Evolutionary conservation across 116 monocot genomes (phyloP), one percentile per base, ranked within the genome.

Genomic region (Iris pallida): DNA sequence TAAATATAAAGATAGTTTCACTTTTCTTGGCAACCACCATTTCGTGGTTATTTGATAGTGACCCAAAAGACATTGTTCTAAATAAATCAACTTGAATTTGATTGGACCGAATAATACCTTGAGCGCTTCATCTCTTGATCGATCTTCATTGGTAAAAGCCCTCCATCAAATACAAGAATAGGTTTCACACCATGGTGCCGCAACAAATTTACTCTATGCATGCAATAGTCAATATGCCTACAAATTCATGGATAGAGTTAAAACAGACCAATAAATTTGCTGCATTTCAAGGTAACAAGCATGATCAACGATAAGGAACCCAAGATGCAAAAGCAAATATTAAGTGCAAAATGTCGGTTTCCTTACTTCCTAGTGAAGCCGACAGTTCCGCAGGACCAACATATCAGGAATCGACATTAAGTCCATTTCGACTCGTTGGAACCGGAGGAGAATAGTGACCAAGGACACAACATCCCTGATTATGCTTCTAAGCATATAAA

Each of bases 221-320:
- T 97, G 83, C 97, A 97, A 70, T 93, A 97, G 56, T 87, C 81
- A 11, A 97, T 85, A 73, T 97, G 93, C 81, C 97, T 97, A 68
- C 46, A 71, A 71, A 64, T 63, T 52, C 51, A 70, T 48, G 15
- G 63, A 65, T 2, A 55, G 55, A 77, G 41, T 59, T 57, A 73
- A 70, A 54, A 48, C 56, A n/a, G 5, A 64, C 4, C 14, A 57
- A 45, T 44, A 16, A 61, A 45, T 44, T 6, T 1, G 61, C 40
- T 43, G 44, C n/a, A 61, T 61, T 61, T 61, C 44, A 7, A 61
- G 61, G 16, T 8, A 45, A 45, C 45, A 44, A 20, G 45, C n/a
- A 60, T 30, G 30, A 30, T 30, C 30, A 30, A 30, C 30, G 3
- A 30, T 30, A 30, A 30, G 30, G 30, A 30, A 3, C 30, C 3